Evolutionary conservation across 257 asterid genomes (phyloP), one percentile per base, ranked within the genome.

Genomic region (Plantago major): DNA sequence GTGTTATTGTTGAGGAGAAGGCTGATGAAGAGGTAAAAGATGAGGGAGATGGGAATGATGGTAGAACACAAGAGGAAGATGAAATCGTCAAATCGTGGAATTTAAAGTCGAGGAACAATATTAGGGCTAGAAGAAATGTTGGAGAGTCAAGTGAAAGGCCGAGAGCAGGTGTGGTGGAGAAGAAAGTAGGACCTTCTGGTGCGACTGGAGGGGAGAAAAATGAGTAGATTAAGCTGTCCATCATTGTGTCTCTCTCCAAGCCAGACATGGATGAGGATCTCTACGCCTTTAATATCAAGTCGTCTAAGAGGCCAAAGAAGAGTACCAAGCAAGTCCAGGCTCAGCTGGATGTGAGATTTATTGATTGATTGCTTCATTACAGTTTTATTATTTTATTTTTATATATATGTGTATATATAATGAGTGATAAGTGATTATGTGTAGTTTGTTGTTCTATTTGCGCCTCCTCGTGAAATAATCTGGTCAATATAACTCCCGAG

Each of bases 191-290:
- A 7, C 7, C 7, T 0, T 33, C 40, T 61, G n/a, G n/a, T n/a
- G n/a, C n/a, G n/a, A n/a, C n/a, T n/a, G 79, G 11, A 16, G 45
- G 8, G 10, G 14, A 48, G 73, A 73, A 71, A 76, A 74, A 83
- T 79, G 78, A 74, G 62, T 78, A 77, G 77, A 74, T 62, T 70
- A 85, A 75, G 70, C 65, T 56, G 67, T 78, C 63, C 71, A 68
- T 88, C 38, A 45, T 67, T 12, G 60, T 78, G 33, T 13, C 85
- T 0, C 82, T 88, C 18, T 54, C 86, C 13, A 79, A 74, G 71
- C 80, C 73, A 42, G 95, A 88, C 71, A 88, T 85, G 22, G 95
- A 89, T 55, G 95, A 77, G 76, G 96, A 89, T 76, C 53, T 83
- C 7, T 80, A 76, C 61, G 67, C 83, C 17, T 52, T 89, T 16